Percentiles rank a stretch among this genome's conserved stretches.
Conservation (phyloP, 495 filamentous ascomycete genomes). For the Penicilliopsis zonata region DNA sequence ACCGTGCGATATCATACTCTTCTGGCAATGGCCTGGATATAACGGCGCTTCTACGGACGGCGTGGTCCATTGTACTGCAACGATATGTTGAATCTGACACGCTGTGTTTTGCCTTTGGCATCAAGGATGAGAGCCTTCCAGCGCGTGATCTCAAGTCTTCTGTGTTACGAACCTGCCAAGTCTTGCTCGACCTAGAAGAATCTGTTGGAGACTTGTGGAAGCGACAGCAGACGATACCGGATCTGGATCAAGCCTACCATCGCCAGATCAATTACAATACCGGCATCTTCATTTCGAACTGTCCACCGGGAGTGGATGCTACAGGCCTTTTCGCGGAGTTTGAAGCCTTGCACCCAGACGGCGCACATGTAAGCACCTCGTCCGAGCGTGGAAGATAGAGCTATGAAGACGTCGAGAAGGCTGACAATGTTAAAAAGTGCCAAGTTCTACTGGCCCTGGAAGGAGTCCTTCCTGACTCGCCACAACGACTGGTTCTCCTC, state of each 20-base stretch:
- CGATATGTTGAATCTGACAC: neutral
- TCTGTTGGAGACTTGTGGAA: neutral
- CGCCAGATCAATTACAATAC: no score
- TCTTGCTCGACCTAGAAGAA: neutral
- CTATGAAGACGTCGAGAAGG: neutral
- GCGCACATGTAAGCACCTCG: no score
- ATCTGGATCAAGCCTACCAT: no score
- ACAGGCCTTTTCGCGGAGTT: neutral
- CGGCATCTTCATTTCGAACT: neutral
- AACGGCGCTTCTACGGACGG: neutral
- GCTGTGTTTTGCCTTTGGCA: neutral
- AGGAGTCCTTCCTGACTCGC: neutral
- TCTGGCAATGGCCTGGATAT: neutral
- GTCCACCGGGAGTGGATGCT: neutral
- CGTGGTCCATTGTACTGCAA: neutral
- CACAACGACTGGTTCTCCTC: neutral
- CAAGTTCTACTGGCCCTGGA: neutral
- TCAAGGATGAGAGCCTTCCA: neutral
- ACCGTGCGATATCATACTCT: neutral
- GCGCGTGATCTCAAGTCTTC: no score
- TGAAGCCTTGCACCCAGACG: no score
- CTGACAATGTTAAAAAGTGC: neutral
- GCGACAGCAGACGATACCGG: neutral
- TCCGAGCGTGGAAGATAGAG: no score
- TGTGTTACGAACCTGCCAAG: no score